Evolutionary conservation across 2,329 filamentous ascomycete species (phyloP), one percentile per base, ranked within the genome.

Genomic region (Colletotrichum godetiae): DNA sequence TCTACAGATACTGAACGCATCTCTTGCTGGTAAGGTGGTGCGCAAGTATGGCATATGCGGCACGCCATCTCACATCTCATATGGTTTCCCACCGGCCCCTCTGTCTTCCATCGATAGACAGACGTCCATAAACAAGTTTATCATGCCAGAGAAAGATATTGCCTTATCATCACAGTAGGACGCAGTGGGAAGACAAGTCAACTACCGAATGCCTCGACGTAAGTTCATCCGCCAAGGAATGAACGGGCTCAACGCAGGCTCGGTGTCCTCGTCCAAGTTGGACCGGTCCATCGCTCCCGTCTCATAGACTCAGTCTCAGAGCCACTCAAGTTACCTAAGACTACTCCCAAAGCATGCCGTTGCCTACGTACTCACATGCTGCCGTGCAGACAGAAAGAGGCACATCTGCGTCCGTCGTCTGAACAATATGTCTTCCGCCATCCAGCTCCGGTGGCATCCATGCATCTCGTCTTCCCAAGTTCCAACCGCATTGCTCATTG

Each of bases 381-480:
- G 42, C 42, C 19, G 42, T 49, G 42, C 15, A 22, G 42, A n/a
- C 61, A 55, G 31, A 64, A 24, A 63, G 42, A 27, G 6, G 37
- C 37, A 19, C 46, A 64, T 35, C 27, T 58, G 37, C 37, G 29
- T 65, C 29, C 60, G 67, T 70, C 59, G 70, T 73, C 70, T 61
- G 70, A 73, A 73, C 67, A 59, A 71, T 55, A 60, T 27, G 65
- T 49, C 35, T 49, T 68, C 53, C 31, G 29, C 27, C 19, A 31
- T 24, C 58, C 58, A 46, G 24, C 24, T n/a, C 37, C 37, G n/a
- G 42, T 60, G 46, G 31, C 19, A 49, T 22, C 33, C 57, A 63
- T 42, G 42, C 55, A 15, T 60, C 55, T 33, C 19, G 24, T 52
- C 60, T 29, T 62, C 56, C 37, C 37, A 59, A 31, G 37, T 29